These are phyloP conservation scores for Bipolaris sorokiniana DNA, from an alignment of 2,329 filamentous ascomycete species.

Conservation along the genomic window DNA sequence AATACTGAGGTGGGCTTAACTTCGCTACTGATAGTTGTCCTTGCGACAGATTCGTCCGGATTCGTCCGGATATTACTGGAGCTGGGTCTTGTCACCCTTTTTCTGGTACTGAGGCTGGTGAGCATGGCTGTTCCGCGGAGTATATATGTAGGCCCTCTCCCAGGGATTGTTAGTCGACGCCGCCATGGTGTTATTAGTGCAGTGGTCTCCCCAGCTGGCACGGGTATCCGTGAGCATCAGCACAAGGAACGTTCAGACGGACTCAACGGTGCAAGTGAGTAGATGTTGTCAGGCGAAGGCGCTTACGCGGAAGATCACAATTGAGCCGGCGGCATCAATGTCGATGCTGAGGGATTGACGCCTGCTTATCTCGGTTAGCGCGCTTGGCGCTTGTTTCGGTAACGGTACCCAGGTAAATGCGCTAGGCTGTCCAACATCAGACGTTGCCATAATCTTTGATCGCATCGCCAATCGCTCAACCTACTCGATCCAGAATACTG, in stretches of 20 bases:
- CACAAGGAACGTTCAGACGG: background rate
- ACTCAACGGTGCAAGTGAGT: background rate
- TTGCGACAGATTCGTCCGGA: background rate
- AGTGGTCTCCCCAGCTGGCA: background rate
- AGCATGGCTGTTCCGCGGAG: background rate
- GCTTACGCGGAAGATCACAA: background rate
- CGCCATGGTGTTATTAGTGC: background rate
- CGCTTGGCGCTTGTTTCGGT: background rate
- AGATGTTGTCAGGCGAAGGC: background rate
- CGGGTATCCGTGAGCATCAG: background rate
- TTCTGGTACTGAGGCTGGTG: background rate
- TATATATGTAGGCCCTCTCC: background rate
- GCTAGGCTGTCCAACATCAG: background rate
- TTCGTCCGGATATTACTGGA: background rate
- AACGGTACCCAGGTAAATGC: background rate
- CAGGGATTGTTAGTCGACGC: background rate
- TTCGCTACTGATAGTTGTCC: no score
- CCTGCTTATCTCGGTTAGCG: constrained; percentile 2
- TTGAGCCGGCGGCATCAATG: background rate
- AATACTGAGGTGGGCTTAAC: background rate
- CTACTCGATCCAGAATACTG: constrained; percentile 2
- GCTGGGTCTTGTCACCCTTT: background rate
- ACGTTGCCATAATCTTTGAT: constrained; percentile 4
- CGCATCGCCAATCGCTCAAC: constrained; percentile 8
- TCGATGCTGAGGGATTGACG: background rate